Conservation (phyloP, 306 rosid species). For the Vigna angularis region DNA sequence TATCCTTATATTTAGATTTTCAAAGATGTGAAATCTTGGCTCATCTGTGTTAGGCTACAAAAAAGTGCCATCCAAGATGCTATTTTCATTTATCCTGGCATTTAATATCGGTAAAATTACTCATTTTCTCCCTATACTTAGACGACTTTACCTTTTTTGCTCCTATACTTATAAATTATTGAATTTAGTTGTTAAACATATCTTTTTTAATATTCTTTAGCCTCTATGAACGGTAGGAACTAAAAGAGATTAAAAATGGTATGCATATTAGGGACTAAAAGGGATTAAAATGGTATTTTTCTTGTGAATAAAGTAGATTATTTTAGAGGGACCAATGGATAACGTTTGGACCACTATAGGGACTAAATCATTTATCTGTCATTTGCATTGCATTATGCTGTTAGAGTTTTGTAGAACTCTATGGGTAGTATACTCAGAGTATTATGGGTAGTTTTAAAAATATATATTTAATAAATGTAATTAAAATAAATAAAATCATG, state of each 20-base stretch:
- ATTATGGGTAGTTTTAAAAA: background rate
- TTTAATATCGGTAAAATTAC: background rate
- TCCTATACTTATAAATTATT: too few relatives aligned
- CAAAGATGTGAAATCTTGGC: constrained; percentile 33
- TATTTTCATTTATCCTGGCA: constrained; percentile 1
- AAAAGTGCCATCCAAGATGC: constrained; percentile 16
- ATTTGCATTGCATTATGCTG: background rate
- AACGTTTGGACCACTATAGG: too few relatives aligned
- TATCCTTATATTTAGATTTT: constrained; percentile 9
- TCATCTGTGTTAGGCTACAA: constrained; percentile 6
- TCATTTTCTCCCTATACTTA: too few relatives aligned
- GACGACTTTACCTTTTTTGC: too few relatives aligned
- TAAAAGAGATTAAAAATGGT: too few relatives aligned
- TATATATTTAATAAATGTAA: background rate
- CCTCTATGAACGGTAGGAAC: too few relatives aligned
- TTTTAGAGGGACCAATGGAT: too few relatives aligned
- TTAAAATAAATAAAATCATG: background rate
- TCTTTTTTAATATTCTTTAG: too few relatives aligned
- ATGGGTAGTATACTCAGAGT: background rate
- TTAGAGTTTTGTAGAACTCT: constrained; percentile 12
- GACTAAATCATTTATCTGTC: background rate
- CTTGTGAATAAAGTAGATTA: too few relatives aligned
- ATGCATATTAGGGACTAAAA: too few relatives aligned
- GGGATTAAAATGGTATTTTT: too few relatives aligned
- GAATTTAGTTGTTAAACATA: too few relatives aligned